Evolutionary conservation across 805 yeast genomes (phyloP), one percentile per base, ranked within the genome.

Genomic region (Spathaspora girioi): DNA sequence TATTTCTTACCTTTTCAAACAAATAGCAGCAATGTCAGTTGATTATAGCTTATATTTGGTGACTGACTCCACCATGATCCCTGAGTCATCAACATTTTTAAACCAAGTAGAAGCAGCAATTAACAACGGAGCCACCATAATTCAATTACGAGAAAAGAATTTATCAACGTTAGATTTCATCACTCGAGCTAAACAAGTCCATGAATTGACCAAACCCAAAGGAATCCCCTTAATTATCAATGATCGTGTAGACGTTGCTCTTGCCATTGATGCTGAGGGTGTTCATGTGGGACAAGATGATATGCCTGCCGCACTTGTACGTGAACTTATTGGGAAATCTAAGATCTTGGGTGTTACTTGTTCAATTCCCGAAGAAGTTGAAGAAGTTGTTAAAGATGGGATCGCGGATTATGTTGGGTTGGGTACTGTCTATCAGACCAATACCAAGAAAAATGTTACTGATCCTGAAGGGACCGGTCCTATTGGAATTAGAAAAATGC

Each of bases 251-350:
- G 97, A 91, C 62, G 89, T 92, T 11, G 97, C 97, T 0, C 69
- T 92, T 43, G 97, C 97, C 0, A 76, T 89, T 50, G 94, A 80
- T 58, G 96, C 96, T 1, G 97, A 89, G 56, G 96, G 96, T 35
- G 86, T 92, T 8, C 97, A 91, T 70, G 89, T 91, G 18, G 97
- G 97, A 0, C 97, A 91, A 65, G 91, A 85, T 49, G 97, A 91
- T 63, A 88, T 91, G 89, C 78, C 79, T 10, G 82, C 82, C 1
- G 59, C 59, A 1, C 58, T 76, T 38, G 94, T 82, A 1, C 68
- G 97, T 38, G 61, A 71, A 58, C 61, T 89, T 31, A 66, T 90
- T 11, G 97, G 97, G 0, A 81, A 84, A 0, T 77, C 81, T 50
- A 89, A 86, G 68, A 83, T 91, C 52, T 64, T 91, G 45, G 97